phyloP scores from a whole-genome alignment of 1,139 yeast species.

The Diutina pseudorugosa region DNA sequence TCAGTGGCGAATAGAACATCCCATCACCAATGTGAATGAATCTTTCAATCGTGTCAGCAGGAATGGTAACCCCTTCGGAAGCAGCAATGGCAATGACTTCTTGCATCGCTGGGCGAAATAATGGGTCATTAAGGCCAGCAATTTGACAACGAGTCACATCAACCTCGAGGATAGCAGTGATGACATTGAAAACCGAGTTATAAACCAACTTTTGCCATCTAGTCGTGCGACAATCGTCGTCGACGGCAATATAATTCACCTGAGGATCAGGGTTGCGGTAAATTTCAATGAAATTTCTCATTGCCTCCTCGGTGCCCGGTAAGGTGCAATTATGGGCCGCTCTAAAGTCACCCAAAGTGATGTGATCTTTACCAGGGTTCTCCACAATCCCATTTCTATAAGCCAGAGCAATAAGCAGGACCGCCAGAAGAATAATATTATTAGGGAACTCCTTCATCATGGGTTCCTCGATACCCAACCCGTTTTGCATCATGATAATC shows the following conservation, averaged over 20 bases:
- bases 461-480: conserved; percentile 59
- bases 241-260: conserved; percentile 31
- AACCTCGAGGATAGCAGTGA: conserved; percentile 35
- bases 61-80: conserved; percentile 45
- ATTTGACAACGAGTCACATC: conserved; percentile 53
- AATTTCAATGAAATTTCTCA: conserved; percentile 30
- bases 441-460: conserved; percentile 46
- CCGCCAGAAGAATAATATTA: conserved; percentile 52
- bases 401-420: conserved; percentile 55
- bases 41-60: conserved; percentile 28
- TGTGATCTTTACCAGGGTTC: conserved; percentile 40
- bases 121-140: conserved; percentile 35
- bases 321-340: not conserved
- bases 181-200: conserved; percentile 55
- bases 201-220: conserved; percentile 69
- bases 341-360: conserved; percentile 42
- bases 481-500: conserved; percentile 61
- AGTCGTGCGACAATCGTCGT: conserved; percentile 36
- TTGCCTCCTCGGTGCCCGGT: conserved; percentile 12
- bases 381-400: conserved; percentile 40
- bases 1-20: conserved; percentile 55
- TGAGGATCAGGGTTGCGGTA: conserved; percentile 31
- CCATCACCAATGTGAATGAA: conserved; percentile 55
- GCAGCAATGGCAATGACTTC: conserved; percentile 54
- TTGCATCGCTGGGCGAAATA: conserved; percentile 49